phyloP scores from a whole-genome alignment of 805 yeast genomes.

The Monosporozyma aerobia region DNA sequence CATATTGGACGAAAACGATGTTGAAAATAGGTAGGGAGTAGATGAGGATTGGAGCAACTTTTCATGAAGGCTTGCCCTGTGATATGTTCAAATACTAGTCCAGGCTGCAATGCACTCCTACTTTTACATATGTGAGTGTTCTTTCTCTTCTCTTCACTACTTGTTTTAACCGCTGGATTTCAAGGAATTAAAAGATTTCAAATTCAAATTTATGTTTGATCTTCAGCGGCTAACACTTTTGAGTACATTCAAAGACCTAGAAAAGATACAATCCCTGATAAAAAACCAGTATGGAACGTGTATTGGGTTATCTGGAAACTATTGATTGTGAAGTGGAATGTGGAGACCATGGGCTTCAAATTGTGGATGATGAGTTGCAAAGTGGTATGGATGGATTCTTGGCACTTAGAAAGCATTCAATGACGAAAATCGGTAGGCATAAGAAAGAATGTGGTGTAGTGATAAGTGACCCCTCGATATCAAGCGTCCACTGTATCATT shows the following conservation, averaged over 20 bases:
- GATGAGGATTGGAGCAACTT: too few relatives aligned
- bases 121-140: too few relatives aligned
- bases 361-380: conserved; percentile 6
- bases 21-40: too few relatives aligned
- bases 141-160: too few relatives aligned
- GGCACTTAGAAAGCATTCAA: conserved; percentile 25
- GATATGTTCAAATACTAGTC: too few relatives aligned
- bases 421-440: conserved; percentile 39
- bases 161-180: neutral
- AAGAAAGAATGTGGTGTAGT: conserved; percentile 27
- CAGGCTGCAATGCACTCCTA: too few relatives aligned
- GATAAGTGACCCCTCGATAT: conserved; percentile 33
- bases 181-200: neutral
- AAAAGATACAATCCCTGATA: neutral
- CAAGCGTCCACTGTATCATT: conserved; percentile 39
- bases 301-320: conserved; percentile 17
- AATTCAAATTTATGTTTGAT: neutral
- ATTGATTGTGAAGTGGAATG: conserved; percentile 1
- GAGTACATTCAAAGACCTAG: neutral
- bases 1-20: too few relatives aligned
- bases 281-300: neutral
- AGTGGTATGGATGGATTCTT: conserved; percentile 4
- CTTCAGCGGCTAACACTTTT: neutral
- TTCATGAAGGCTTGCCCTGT: too few relatives aligned
- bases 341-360: neutral